Evolutionary conservation across 202 grass and related monocot genomes (phyloP).

Genomic region (Carex sylvatica): DNA sequence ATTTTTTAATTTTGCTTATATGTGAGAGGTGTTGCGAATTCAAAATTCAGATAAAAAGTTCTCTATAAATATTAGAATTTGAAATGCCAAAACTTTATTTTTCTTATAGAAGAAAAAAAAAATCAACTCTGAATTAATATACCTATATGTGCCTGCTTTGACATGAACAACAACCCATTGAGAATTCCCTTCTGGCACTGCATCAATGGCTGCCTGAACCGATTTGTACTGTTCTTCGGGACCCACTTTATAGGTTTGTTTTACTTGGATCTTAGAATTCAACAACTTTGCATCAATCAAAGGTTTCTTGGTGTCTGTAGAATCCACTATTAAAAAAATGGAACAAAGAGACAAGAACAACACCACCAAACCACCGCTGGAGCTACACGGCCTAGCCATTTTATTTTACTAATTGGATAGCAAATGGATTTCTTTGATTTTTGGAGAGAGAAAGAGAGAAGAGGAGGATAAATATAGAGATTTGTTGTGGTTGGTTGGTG

Average conservation of each 20-base stretch:
- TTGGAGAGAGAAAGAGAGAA: background rate
- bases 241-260: slow-evolving; percentile 52
- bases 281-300: slow-evolving; percentile 54
- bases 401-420: background rate
- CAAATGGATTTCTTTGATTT: background rate
- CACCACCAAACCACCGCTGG: background rate
- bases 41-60: too few species aligned
- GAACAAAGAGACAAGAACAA: slow-evolving; percentile 12
- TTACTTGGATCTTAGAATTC: slow-evolving; percentile 50
- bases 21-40: too few species aligned
- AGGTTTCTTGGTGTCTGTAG: slow-evolving; percentile 33
- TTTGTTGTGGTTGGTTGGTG: slow-evolving; percentile 7
- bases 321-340: slow-evolving; percentile 15
- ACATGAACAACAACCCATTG: slow-evolving; percentile 72
- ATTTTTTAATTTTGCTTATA: too few species aligned
- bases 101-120: background rate
- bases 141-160: slow-evolving; percentile 49
- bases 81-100: background rate
- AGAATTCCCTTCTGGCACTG: slow-evolving; percentile 52
- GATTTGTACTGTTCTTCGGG: slow-evolving; percentile 59
- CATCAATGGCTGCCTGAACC: slow-evolving; percentile 63
- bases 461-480: background rate
- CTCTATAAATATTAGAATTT: too few species aligned
- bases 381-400: background rate
- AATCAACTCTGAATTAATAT: background rate